Base-by-base conservation (phyloP, 192 early-diverging fungal species). In the Funneliformis mosseae region DNA sequence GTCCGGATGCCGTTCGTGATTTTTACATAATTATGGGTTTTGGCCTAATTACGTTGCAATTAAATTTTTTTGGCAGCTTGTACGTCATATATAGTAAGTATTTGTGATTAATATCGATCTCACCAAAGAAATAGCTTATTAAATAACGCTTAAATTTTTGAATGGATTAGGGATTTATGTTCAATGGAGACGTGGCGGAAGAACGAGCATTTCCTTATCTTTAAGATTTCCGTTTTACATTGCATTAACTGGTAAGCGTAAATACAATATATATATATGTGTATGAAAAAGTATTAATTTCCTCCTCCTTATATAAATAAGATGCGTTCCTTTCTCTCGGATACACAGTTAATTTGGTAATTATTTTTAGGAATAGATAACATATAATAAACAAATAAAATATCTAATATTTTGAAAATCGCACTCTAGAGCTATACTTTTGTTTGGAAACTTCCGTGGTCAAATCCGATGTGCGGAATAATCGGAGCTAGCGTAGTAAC, bases 51-150 rank as follows among this genome's bases (percentile, higher is more conserved):
- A 18, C 67, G 7, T 69, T 21, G 3, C 38, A n/a, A 69, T 1
- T 69, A 8, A 69, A 69, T 69, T 41, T 39, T 14, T 8, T 33
- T 21, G 67, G 67, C 18, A 41, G 38, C 33, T 69, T 69, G n/a
- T 69, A 69, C 7, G 67, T 69, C 2, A 69, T 69, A 69, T 41
- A 69, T 69, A 11, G 67, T 69, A 69, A 41, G 67, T 69, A 39
- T 69, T 42, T 38, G 6, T 21, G 67, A n/a, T 69, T 21, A 41
- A 23, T 21, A 21, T 41, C 12, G 18, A 33, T 38, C 10, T 33
- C 7, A 12, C 28, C 9, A 67, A 67, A 69, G 8, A 23, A 64
- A 25, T 25, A 64, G 25, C 0, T 23, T 64, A 59, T 14, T 16
- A 11, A 66, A 33, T 28, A 9, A 8, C 8, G 4, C 25, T 1